A percentile compares a stretch with the other conserved stretches of the same genome.
Evolutionary conservation across 495 filamentous ascomycete genomes (phyloP).

Genomic region (Hypoxylon lienhwacheense): DNA sequence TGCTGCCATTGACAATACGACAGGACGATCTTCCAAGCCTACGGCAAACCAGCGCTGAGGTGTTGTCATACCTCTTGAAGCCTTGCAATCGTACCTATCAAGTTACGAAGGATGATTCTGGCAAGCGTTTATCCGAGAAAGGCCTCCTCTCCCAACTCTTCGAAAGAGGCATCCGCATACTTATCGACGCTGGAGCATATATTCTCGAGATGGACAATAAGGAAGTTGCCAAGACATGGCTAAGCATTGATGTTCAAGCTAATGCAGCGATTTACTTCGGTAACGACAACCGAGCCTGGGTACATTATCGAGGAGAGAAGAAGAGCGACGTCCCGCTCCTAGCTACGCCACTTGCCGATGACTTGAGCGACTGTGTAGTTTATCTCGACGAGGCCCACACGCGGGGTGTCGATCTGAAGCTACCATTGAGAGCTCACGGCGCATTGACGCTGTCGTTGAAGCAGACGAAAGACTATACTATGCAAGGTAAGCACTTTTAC

Average conservation of each 20-base stretch:
- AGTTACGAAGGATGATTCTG: slow-evolving; percentile 33
- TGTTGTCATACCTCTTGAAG: slow-evolving; percentile 54
- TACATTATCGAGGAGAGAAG: slow-evolving; percentile 44
- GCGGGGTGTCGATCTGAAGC: slow-evolving; percentile 53
- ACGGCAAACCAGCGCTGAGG: slow-evolving; percentile 56
- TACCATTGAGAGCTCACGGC: slow-evolving; percentile 46
- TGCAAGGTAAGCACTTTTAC: slow-evolving; percentile 43
- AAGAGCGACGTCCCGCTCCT: slow-evolving; percentile 39
- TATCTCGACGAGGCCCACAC: slow-evolving; percentile 48
- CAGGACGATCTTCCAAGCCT: slow-evolving; percentile 54
- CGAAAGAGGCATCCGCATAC: slow-evolving; percentile 40
- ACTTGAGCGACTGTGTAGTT: slow-evolving; percentile 46
- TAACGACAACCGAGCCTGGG: slow-evolving; percentile 46
- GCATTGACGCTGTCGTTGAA: slow-evolving; percentile 53
- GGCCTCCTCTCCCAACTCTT: slow-evolving; percentile 42
- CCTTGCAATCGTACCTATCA: slow-evolving; percentile 46
- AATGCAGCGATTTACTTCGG: slow-evolving; percentile 44
- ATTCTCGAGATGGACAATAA: slow-evolving; percentile 52
- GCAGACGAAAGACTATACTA: slow-evolving; percentile 52
- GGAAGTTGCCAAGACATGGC: slow-evolving; percentile 51
- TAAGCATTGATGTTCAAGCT: slow-evolving; percentile 41
- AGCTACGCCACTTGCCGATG: slow-evolving; percentile 48
- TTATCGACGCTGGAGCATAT: slow-evolving; percentile 58
- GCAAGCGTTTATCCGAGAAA: slow-evolving; percentile 41
- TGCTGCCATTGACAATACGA: slow-evolving; percentile 55